Evolutionary conservation across 495 filamentous ascomycete genomes (phyloP).

Genomic region (Neohortaea acidophila): DNA sequence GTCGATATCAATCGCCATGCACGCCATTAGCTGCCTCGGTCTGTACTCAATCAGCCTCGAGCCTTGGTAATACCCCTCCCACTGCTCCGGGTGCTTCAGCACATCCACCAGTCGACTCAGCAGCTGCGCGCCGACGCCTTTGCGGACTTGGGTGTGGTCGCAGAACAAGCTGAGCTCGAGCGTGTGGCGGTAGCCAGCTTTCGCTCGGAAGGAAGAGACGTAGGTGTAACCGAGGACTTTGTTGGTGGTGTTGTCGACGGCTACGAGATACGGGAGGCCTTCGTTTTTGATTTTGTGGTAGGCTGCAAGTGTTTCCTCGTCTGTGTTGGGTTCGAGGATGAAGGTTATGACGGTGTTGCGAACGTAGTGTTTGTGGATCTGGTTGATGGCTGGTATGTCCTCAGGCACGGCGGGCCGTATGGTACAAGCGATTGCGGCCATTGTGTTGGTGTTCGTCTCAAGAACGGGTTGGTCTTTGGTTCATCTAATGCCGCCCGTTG

Average conservation of each 20-base stretch:
- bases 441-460: no score
- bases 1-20: conserved; percentile 1
- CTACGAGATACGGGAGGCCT: conserved; percentile 5
- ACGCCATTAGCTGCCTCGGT: conserved; percentile 4
- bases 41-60: not conserved
- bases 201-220: conserved; percentile 3
- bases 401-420: conserved; percentile 1
- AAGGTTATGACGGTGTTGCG: conserved; percentile 8
- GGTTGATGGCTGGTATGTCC: conserved; percentile 5
- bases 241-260: not conserved
- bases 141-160: conserved; percentile 4
- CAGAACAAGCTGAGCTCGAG: conserved; percentile 9
- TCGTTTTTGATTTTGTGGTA: not conserved
- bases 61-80: not conserved
- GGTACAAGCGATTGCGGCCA: no score
- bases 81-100: not conserved
- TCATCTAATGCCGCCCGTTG: no score
- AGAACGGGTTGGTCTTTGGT: no score
- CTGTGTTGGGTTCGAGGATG: not conserved
- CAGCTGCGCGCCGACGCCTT: conserved; percentile 2
- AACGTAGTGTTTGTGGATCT: conserved; percentile 10
- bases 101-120: conserved; percentile 3
- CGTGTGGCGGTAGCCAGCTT: conserved; percentile 1
- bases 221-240: conserved; percentile 4
- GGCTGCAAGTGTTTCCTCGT: not conserved